These are phyloP conservation scores for Nowakowskiella sp. DNA, from an alignment of 192 early-diverging fungal species.

Conservation along the genomic window DNA sequence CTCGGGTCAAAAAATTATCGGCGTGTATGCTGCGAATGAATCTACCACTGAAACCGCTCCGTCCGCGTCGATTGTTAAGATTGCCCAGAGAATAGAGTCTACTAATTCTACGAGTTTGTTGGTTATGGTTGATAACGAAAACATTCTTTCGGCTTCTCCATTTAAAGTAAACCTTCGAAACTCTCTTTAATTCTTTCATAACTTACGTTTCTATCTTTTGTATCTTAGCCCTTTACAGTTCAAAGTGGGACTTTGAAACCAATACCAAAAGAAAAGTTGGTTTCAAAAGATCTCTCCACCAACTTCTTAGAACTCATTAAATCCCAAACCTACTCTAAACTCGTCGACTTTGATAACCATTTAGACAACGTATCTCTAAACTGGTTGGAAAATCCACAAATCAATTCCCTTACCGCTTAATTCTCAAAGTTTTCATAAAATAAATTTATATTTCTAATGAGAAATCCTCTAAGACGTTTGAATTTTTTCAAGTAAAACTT, in stretches of 20 bases:
- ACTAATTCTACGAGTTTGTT: constrained; percentile 31
- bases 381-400: constrained; percentile 62
- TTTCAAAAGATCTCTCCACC: neutral
- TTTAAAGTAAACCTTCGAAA: constrained; percentile 25
- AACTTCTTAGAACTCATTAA: constrained; percentile 26
- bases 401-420: too few relatives aligned
- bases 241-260: constrained; percentile 42
- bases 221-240: constrained; percentile 38
- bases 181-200: constrained; percentile 11
- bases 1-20: constrained; percentile 44
- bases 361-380: constrained; percentile 53
- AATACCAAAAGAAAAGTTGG: neutral
- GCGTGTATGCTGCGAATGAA: constrained; percentile 58
- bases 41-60: constrained; percentile 31
- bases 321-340: constrained; percentile 26
- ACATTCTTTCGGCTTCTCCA: neutral
- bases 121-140: constrained; percentile 45
- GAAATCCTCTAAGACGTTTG: too few relatives aligned
- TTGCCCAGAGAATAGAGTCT: constrained; percentile 42
- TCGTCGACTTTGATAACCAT: constrained; percentile 65
- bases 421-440: too few relatives aligned
- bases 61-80: constrained; percentile 36
- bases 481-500: too few relatives aligned
- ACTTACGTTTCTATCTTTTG: neutral
- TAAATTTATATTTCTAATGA: too few relatives aligned